These are phyloP conservation scores for Penicillium ochrochloron DNA, from an alignment of 495 filamentous ascomycete genomes.

Conservation along the genomic window DNA sequence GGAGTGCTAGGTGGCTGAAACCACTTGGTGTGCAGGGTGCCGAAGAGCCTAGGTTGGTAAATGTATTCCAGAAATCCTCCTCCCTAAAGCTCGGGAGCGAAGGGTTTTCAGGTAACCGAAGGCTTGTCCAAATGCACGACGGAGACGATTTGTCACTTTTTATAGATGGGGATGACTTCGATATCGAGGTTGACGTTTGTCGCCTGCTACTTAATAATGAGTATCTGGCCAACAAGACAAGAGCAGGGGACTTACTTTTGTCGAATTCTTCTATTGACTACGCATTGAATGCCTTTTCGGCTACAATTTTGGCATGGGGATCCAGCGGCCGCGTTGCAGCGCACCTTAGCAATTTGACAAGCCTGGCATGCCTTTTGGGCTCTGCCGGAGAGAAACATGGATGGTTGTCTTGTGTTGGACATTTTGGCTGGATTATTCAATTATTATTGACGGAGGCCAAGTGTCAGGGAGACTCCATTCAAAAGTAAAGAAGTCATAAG, in stretches of 20 bases:
- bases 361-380: conserved; percentile 18
- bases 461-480: conserved; percentile 2
- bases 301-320: conserved; percentile 22
- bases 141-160: not conserved
- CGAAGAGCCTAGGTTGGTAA: conserved; percentile 21
- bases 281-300: conserved; percentile 12
- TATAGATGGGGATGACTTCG: not conserved
- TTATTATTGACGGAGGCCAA: not conserved
- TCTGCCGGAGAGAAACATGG: conserved; percentile 4
- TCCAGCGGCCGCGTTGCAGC: conserved; percentile 17
- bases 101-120: not conserved
- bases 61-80: conserved; percentile 24
- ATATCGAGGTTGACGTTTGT: not conserved
- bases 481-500: not conserved
- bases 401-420: conserved; percentile 9
- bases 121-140: not conserved
- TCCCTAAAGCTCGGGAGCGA: not conserved
- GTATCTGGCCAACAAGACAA: not conserved
- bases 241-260: not conserved
- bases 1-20: conserved; percentile 1
- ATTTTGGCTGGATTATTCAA: not conserved
- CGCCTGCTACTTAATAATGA: conserved; percentile 3
- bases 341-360: conserved; percentile 21
- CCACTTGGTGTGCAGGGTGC: not conserved
- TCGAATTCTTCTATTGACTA: conserved; percentile 11